Conservation (phyloP, 129 eudicot species). For the Centrapalus pauciflorus region DNA sequence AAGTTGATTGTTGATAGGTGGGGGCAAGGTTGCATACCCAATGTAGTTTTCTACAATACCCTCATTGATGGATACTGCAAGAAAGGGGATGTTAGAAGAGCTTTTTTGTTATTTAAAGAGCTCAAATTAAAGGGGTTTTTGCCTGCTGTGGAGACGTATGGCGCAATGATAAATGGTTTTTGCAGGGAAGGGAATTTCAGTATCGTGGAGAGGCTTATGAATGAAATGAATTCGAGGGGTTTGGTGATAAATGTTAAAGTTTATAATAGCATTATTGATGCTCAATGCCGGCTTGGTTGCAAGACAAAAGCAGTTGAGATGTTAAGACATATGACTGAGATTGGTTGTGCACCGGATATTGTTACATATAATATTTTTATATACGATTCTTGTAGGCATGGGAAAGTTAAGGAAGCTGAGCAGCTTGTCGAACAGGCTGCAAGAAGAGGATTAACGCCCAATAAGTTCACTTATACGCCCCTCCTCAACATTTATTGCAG, state of each 20-base stretch:
- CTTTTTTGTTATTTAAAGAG: conserved; percentile 44
- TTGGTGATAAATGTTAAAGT: conserved; percentile 43
- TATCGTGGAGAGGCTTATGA: conserved; percentile 45
- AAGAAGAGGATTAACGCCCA: conserved; percentile 46
- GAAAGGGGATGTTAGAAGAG: conserved; percentile 61
- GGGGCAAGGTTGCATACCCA: conserved; percentile 76
- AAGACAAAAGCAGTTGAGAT: conserved; percentile 48
- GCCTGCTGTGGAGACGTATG: conserved; percentile 73
- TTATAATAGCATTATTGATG: conserved; percentile 67
- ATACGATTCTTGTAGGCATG: conserved; percentile 52
- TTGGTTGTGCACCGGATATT: conserved; percentile 57
- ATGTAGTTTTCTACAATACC: conserved; percentile 71
- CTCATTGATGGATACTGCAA: conserved; percentile 84
- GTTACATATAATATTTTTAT: conserved; percentile 65
- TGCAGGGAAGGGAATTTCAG: conserved; percentile 64
- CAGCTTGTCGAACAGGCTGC: conserved; percentile 51
- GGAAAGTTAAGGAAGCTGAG: conserved; percentile 71
- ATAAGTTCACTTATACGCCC: conserved; percentile 67
- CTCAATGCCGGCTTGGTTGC: conserved; percentile 53
- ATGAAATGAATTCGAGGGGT: conserved; percentile 70
- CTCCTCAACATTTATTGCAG: conserved; percentile 49
- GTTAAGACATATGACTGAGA: conserved; percentile 41
- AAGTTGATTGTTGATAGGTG: conserved; percentile 72
- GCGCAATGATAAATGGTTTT: conserved; percentile 66
- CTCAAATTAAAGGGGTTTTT: conserved; percentile 70